Conservation (phyloP, 2,329 filamentous ascomycete species). For the Fusarium oxysporum region DNA sequence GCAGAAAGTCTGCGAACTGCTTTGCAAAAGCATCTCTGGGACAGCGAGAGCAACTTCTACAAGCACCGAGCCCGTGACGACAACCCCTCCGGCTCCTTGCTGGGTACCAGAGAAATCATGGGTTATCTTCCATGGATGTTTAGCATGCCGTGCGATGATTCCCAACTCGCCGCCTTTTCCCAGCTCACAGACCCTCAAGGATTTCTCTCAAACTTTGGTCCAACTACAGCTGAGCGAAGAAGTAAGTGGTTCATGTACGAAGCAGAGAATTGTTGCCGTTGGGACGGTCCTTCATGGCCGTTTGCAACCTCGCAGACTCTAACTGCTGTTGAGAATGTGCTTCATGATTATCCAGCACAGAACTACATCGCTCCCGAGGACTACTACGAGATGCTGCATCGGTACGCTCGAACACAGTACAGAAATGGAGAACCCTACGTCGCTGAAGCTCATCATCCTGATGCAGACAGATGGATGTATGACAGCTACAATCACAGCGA, state of each 20-base stretch:
- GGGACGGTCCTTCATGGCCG: not conserved
- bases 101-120: constrained; percentile 2
- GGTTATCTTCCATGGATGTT: constrained; percentile 6
- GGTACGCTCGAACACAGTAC: not conserved
- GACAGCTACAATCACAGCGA: not conserved
- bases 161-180: not conserved
- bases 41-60: not conserved
- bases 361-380: not conserved
- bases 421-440: not conserved
- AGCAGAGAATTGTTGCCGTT: not conserved
- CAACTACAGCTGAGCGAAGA: constrained; percentile 3
- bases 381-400: not conserved
- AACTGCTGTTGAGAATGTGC: not conserved
- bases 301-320: not conserved
- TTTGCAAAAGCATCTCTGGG: not conserved
- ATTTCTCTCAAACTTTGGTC: not conserved
- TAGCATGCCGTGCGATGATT: not conserved
- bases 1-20: not conserved
- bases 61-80: not conserved
- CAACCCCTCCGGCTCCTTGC: not conserved
- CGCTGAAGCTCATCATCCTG: constrained; percentile 1
- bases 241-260: constrained; percentile 1
- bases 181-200: not conserved
- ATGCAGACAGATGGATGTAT: not conserved
- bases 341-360: not conserved